Percentiles rank a stretch among this genome's conserved stretches.
Conservation (phyloP, 176 grass and related monocot genomes). For the Phragmites australis region DNA sequence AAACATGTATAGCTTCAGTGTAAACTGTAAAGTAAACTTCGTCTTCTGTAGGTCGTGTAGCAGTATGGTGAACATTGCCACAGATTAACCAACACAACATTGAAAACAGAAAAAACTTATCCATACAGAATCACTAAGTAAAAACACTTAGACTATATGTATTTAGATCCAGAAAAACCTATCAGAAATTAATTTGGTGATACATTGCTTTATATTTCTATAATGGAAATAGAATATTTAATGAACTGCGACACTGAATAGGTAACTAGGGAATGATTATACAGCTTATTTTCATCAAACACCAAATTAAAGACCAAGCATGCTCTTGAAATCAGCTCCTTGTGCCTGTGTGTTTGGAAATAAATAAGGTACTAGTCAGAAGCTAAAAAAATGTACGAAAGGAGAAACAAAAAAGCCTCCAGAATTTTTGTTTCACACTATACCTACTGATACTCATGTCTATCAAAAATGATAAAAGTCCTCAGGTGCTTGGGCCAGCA, state of each 20-base stretch:
- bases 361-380: background rate
- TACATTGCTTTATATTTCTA: background rate
- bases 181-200: background rate
- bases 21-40: background rate
- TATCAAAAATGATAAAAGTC: background rate
- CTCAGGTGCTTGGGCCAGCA: background rate
- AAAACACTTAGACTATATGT: background rate
- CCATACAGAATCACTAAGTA: background rate
- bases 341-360: background rate
- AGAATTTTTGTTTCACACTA: background rate
- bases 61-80: background rate
- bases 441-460: background rate
- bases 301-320: background rate
- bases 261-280: background rate
- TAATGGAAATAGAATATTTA: background rate
- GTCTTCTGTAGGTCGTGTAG: background rate
- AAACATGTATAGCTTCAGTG: background rate
- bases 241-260: background rate
- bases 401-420: background rate
- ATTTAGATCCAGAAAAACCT: background rate
- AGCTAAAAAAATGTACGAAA: background rate
- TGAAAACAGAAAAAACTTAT: background rate
- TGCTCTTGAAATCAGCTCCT: background rate
- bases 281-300: background rate
- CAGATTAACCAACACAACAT: conserved; percentile 3